phyloP scores from a whole-genome alignment of 2,329 filamentous ascomycete species.

The Hypoxylon sp. region DNA sequence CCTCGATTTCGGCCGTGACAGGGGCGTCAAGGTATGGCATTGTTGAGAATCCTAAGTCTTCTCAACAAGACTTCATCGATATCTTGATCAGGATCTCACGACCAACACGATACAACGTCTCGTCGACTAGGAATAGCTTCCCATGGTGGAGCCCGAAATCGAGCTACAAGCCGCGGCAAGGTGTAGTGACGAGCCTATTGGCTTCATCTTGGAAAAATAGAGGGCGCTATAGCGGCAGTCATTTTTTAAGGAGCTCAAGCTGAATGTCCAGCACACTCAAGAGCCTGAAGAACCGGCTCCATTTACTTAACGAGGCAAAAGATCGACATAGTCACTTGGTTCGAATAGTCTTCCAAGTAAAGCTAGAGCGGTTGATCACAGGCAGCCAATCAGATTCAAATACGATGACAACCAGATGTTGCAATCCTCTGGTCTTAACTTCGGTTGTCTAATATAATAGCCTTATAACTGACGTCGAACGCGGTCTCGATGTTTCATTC shows the following conservation, averaged over 20 bases:
- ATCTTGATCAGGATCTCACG: constrained; percentile 16
- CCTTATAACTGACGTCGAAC: constrained; percentile 47
- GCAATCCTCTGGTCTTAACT: constrained; percentile 33
- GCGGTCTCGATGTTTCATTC: constrained; percentile 28
- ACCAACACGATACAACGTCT: constrained; percentile 19
- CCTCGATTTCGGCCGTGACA: constrained; percentile 6
- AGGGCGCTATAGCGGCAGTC: constrained; percentile 10
- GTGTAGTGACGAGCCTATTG: constrained; percentile 2
- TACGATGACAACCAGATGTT: constrained; percentile 32
- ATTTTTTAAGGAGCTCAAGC: constrained; percentile 3
- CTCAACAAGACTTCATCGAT: constrained; percentile 11
- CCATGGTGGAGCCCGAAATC: constrained; percentile 4
- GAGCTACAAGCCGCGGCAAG: not conserved
- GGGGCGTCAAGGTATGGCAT: constrained; percentile 1
- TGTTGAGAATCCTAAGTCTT: constrained; percentile 8
- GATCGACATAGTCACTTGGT: constrained; percentile 44
- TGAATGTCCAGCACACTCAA: constrained; percentile 32
- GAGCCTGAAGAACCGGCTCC: constrained; percentile 22
- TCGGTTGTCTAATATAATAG: constrained; percentile 26
- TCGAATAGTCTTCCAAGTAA: constrained; percentile 27
- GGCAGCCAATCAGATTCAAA: constrained; percentile 33
- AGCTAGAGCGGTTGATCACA: constrained; percentile 17
- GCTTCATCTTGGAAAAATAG: constrained; percentile 1
- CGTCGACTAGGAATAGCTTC: constrained; percentile 19
- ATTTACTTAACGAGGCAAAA: constrained; percentile 36